Percentiles rank a stretch among this genome's conserved stretches.
Conservation (phyloP, 176 grass and related monocot species). For the Oryza coarctata region DNA sequence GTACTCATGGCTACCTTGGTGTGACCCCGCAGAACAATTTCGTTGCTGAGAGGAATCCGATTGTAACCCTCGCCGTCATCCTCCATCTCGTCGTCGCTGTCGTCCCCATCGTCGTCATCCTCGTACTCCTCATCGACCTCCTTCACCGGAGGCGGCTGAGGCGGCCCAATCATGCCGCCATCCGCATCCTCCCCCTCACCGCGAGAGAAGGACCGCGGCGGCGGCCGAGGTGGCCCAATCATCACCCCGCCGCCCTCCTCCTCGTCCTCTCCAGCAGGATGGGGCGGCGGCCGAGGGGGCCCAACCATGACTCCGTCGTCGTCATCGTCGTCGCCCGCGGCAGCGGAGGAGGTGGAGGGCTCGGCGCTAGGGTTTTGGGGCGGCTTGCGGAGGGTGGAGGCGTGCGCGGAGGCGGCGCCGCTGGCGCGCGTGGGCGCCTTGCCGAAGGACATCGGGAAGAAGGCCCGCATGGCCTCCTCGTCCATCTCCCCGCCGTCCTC, state of each 20-base stretch:
- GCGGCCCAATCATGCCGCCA: slow-evolving; percentile 67
- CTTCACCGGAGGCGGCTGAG: slow-evolving; percentile 36
- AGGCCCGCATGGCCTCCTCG: slow-evolving; percentile 82
- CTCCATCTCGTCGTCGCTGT: slow-evolving; percentile 43
- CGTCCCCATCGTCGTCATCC: slow-evolving; percentile 27
- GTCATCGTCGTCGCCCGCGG: slow-evolving; percentile 22
- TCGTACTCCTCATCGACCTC: slow-evolving; percentile 26
- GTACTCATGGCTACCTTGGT: slow-evolving; percentile 56
- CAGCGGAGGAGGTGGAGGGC: slow-evolving; percentile 16
- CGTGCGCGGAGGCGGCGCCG: slow-evolving; percentile 52
- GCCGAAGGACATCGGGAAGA: slow-evolving; percentile 86
- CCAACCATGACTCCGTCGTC: slow-evolving; percentile 14
- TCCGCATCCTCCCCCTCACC: slow-evolving; percentile 41
- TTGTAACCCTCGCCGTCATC: slow-evolving; percentile 49
- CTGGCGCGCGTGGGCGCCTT: slow-evolving; percentile 52
- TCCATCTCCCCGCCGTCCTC: slow-evolving; percentile 58
- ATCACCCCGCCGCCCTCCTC: slow-evolving; percentile 9
- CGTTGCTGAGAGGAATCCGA: slow-evolving; percentile 84
- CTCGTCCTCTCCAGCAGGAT: not conserved
- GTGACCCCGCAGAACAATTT: slow-evolving; percentile 83
- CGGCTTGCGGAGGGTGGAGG: slow-evolving; percentile 64
- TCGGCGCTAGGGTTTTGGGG: slow-evolving; percentile 47
- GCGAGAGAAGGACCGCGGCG: slow-evolving; percentile 20
- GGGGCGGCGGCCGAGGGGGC: slow-evolving; percentile 25
- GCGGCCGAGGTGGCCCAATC: slow-evolving; percentile 48